Evolutionary conservation across 1,284 basidiomycete genomes (phyloP).

Genomic region (Ceratobasidium papillatum): DNA sequence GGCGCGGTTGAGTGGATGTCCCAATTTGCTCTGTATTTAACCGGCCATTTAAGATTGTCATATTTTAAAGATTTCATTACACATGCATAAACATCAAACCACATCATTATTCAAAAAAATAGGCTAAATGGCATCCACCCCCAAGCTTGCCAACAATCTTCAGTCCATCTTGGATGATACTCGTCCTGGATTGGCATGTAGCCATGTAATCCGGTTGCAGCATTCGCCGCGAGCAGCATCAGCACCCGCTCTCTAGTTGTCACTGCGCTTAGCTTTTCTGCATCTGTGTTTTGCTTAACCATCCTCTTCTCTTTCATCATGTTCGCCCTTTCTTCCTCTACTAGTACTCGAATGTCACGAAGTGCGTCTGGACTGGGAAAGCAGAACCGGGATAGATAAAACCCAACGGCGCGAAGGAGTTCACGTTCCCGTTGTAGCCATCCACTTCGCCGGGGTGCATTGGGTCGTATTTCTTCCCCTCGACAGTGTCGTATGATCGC

Average conservation of each 20-base stretch:
- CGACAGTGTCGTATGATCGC: constrained; percentile 32
- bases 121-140: constrained; percentile 22
- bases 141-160: constrained; percentile 38
- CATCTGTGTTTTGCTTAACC: neutral
- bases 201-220: constrained; percentile 32
- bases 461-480: constrained; percentile 27
- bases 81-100: neutral
- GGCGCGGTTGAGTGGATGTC: neutral
- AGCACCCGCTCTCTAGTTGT: constrained; percentile 15
- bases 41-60: neutral
- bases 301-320: constrained; percentile 9
- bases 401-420: constrained; percentile 36
- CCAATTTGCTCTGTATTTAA: neutral
- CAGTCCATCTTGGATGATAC: constrained; percentile 37
- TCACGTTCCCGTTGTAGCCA: constrained; percentile 38
- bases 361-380: constrained; percentile 35
- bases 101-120: neutral
- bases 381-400: constrained; percentile 30
- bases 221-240: constrained; percentile 33
- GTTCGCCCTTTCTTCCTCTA: constrained; percentile 26
- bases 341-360: constrained; percentile 21
- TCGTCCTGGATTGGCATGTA: constrained; percentile 40
- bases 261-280: constrained; percentile 10
- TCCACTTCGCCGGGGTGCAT: constrained; percentile 23
- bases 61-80: neutral